phyloP scores from a whole-genome alignment of 2,329 filamentous ascomycete genomes.

The Claviceps pusilla region DNA sequence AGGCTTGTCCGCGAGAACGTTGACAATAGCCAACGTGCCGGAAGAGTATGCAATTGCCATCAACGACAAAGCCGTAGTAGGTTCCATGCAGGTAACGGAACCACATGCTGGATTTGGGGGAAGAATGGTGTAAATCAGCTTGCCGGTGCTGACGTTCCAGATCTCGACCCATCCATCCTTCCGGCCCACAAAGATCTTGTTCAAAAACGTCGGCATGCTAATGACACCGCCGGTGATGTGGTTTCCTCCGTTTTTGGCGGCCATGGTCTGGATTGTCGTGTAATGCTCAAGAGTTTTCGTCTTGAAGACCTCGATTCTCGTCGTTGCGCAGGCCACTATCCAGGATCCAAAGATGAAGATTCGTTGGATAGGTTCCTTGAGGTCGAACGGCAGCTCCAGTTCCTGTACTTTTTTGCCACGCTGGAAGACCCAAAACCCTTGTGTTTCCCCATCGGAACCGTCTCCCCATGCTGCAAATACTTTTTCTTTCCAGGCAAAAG shows the following conservation, averaged over 20 bases:
- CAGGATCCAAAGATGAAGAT: constrained; percentile 79
- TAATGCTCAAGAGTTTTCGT: constrained; percentile 73
- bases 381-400: constrained; percentile 50
- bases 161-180: constrained; percentile 85
- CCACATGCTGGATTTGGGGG: constrained; percentile 60
- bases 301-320: constrained; percentile 80
- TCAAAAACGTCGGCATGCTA: constrained; percentile 87
- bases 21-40: constrained; percentile 65
- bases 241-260: constrained; percentile 42
- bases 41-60: constrained; percentile 77
- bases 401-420: constrained; percentile 72
- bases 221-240: constrained; percentile 64
- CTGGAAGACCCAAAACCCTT: constrained; percentile 83
- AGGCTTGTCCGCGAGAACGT: constrained; percentile 63
- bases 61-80: constrained; percentile 69
- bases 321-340: constrained; percentile 67
- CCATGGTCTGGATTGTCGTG: constrained; percentile 57
- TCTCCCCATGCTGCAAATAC: constrained; percentile 85
- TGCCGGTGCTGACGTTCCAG: constrained; percentile 89
- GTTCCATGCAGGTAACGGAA: constrained; percentile 72
- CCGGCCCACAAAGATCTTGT: constrained; percentile 85
- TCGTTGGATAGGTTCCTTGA: constrained; percentile 57
- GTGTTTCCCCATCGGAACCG: constrained; percentile 29
- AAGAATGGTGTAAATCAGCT: constrained; percentile 78
- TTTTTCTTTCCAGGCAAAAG: constrained; percentile 71